phyloP scores from a whole-genome alignment of 2,329 filamentous ascomycete genomes.

The Colletotrichum sp. region DNA sequence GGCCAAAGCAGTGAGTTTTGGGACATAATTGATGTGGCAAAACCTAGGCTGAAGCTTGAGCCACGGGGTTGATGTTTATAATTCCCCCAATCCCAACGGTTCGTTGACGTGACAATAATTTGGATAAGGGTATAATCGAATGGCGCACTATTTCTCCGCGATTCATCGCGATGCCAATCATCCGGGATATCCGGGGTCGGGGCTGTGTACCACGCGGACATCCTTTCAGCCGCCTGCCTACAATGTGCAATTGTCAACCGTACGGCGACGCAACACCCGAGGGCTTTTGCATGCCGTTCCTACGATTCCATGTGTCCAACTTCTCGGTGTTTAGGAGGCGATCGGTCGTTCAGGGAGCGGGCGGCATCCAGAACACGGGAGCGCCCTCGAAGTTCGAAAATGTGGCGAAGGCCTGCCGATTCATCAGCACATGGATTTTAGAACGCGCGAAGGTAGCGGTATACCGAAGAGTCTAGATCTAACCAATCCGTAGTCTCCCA shows the following conservation, averaged over 20 bases:
- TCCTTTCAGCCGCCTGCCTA: not conserved
- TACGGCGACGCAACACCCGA: not conserved
- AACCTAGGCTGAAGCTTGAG: not conserved
- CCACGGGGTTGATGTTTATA: not conserved
- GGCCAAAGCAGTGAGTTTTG: not conserved
- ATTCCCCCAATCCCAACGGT: not conserved
- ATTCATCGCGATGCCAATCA: not conserved
- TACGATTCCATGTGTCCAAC: not conserved
- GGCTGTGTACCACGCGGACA: not conserved
- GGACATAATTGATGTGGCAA: not conserved
- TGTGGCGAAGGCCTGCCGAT: constrained; percentile 19
- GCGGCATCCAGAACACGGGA: constrained; percentile 18
- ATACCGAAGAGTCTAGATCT: constrained; percentile 32
- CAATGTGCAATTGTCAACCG: not conserved
- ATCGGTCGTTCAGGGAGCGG: not conserved
- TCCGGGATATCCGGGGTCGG: not conserved
- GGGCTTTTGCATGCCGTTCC: not conserved
- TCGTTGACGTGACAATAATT: not conserved
- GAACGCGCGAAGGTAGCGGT: not conserved
- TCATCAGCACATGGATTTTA: not conserved
- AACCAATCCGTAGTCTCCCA: constrained; percentile 36
- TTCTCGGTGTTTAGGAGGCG: not conserved
- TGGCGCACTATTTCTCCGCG: not conserved
- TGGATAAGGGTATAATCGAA: not conserved
- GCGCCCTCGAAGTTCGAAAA: constrained; percentile 20